A percentile compares a stretch with the other conserved stretches of the same genome.
Conservation (phyloP, 2,329 filamentous ascomycete genomes). For the Juglanconis oblonga region DNA sequence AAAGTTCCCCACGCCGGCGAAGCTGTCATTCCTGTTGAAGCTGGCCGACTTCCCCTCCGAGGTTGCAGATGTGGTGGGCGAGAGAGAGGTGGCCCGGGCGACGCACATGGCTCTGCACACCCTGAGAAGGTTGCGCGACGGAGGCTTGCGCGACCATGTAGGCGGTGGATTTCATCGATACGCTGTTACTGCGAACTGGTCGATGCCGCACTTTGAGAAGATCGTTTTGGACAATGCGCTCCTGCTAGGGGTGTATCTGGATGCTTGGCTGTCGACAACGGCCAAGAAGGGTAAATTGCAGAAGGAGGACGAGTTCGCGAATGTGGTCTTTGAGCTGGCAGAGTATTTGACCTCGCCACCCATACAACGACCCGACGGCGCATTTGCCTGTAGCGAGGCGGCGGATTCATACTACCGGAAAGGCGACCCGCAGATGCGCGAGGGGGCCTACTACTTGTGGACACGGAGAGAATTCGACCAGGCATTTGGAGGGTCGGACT, state of each 20-base stretch:
- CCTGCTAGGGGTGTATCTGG: constrained; percentile 77
- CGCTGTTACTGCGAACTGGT: constrained; percentile 89
- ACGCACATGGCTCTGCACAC: constrained; percentile 79
- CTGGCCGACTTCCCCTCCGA: constrained; percentile 68
- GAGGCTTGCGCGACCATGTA: constrained; percentile 55
- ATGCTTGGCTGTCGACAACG: constrained; percentile 68
- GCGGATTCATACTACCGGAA: constrained; percentile 76
- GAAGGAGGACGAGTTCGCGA: constrained; percentile 67
- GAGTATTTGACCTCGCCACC: constrained; percentile 78
- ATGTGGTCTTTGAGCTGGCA: constrained; percentile 76
- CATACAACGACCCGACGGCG: constrained; percentile 65
- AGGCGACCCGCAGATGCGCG: constrained; percentile 77
- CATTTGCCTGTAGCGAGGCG: constrained; percentile 85
- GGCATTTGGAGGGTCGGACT: constrained; percentile 59
- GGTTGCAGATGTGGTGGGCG: constrained; percentile 84
- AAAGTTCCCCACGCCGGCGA: constrained; percentile 87
- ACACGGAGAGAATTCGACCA: constrained; percentile 81
- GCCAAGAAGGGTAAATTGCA: constrained; percentile 28
- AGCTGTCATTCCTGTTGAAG: constrained; percentile 77
- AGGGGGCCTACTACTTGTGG: constrained; percentile 95
- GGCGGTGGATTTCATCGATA: constrained; percentile 66
- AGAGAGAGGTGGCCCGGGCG: constrained; percentile 70
- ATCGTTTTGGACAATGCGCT: constrained; percentile 93
- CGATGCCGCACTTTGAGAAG: constrained; percentile 94
- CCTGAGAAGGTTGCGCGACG: constrained; percentile 66